Conservation (phyloP, 192 early-diverging fungal genomes). For the Lunasporangiospora selenospora region DNA sequence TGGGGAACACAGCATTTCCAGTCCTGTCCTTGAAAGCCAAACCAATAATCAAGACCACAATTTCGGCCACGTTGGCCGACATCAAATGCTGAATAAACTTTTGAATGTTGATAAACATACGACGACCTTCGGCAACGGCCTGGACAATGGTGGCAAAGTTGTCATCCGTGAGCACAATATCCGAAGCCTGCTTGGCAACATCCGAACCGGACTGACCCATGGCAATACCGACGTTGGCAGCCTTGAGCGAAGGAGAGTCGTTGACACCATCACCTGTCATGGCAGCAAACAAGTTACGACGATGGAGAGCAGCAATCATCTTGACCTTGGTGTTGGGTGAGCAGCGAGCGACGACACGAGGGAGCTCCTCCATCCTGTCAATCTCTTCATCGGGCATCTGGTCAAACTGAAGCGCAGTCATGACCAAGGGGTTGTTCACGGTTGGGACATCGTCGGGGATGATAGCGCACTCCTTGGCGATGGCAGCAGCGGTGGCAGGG, state of each 20-base stretch:
- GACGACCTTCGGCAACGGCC: constrained; percentile 80
- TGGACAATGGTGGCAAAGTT: constrained; percentile 84
- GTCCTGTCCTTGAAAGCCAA: constrained; percentile 71
- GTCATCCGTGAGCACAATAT: constrained; percentile 88
- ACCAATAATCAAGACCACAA: constrained; percentile 74
- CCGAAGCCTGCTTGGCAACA: constrained; percentile 91
- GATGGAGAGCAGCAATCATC: constrained; percentile 91
- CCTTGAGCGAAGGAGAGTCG: constrained; percentile 77
- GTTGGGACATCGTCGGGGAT: constrained; percentile 57
- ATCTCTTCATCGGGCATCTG: constrained; percentile 81
- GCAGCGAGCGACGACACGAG: constrained; percentile 92
- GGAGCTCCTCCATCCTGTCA: constrained; percentile 74
- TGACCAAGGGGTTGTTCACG: constrained; percentile 59
- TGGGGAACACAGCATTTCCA: constrained; percentile 71
- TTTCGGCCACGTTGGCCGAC: constrained; percentile 76
- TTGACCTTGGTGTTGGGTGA: constrained; percentile 97
- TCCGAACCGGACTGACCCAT: constrained; percentile 95
- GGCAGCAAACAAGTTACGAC: constrained; percentile 68
- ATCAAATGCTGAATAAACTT: constrained; percentile 77
- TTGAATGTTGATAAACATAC: constrained; percentile 81
- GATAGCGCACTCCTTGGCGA: constrained; percentile 71
- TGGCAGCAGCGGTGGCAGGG: constrained; percentile 86
- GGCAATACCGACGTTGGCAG: constrained; percentile 78
- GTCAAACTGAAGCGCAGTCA: constrained; percentile 90
- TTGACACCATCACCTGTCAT: constrained; percentile 87